These are phyloP conservation scores for Cladosporium sp. DNA, from an alignment of 2,329 filamentous ascomycete genomes.

Conservation along the genomic window DNA sequence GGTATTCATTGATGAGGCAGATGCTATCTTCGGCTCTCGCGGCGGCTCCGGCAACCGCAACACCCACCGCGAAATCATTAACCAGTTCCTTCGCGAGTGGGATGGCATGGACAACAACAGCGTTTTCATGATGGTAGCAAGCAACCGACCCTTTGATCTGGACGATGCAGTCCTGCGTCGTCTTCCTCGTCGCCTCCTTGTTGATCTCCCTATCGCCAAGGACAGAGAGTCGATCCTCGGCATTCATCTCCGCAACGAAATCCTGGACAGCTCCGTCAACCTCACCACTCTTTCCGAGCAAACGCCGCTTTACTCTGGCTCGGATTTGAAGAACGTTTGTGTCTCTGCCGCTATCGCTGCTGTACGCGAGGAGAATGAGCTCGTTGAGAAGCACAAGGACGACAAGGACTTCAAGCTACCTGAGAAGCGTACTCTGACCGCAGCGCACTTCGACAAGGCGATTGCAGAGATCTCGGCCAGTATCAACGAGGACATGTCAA, in stretches of 20 bases:
- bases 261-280: constrained; percentile 60
- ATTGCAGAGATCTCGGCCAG: constrained; percentile 87
- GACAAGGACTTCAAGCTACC: constrained; percentile 61
- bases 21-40: constrained; percentile 83
- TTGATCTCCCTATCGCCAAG: constrained; percentile 68
- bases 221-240: constrained; percentile 69
- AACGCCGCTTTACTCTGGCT: constrained; percentile 78
- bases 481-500: constrained; percentile 91
- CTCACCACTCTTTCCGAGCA: constrained; percentile 63
- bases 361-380: constrained; percentile 69
- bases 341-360: constrained; percentile 78
- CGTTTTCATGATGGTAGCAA: constrained; percentile 97
- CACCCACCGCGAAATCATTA: constrained; percentile 85
- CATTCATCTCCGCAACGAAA: constrained; percentile 70
- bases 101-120: constrained; percentile 79
- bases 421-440: constrained; percentile 64
- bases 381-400: constrained; percentile 32
- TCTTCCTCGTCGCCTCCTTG: constrained; percentile 69
- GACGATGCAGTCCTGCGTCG: constrained; percentile 84
- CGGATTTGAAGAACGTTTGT: constrained; percentile 79
- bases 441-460: constrained; percentile 79
- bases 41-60: constrained; percentile 64
- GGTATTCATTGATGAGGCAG: constrained; percentile 96
- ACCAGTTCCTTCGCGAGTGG: constrained; percentile 96
- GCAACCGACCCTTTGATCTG: constrained; percentile 91